These are phyloP conservation scores for Gremmenia infestans DNA, from an alignment of 2,329 filamentous ascomycete genomes.

Conservation along the genomic window DNA sequence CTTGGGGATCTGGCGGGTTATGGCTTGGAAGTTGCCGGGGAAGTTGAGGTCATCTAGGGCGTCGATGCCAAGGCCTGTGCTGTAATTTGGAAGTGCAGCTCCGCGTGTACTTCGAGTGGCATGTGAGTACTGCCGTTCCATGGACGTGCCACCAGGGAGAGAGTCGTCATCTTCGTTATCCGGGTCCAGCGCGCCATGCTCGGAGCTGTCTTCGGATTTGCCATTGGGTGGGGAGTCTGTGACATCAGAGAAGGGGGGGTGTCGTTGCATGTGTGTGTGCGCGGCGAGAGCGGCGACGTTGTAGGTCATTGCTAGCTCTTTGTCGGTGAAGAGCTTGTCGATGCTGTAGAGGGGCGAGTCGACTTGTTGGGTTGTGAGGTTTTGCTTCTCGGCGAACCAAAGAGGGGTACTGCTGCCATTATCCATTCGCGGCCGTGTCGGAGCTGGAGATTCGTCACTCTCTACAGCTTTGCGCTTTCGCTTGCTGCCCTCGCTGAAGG, in stretches of 20 bases:
- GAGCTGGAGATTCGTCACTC: slow-evolving; percentile 59
- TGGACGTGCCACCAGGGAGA: slow-evolving; percentile 46
- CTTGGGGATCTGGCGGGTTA: slow-evolving; percentile 28
- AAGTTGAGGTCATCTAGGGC: slow-evolving; percentile 55
- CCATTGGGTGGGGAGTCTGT: slow-evolving; percentile 38
- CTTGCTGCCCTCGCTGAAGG: slow-evolving; percentile 54
- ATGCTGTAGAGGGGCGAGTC: slow-evolving; percentile 57
- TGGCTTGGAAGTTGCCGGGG: slow-evolving; percentile 46
- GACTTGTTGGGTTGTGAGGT: slow-evolving; percentile 45
- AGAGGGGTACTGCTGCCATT: slow-evolving; percentile 54
- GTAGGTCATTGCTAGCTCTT: slow-evolving; percentile 62
- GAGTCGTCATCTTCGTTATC: slow-evolving; percentile 46
- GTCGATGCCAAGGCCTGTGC: slow-evolving; percentile 54
- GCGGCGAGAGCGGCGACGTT: slow-evolving; percentile 58
- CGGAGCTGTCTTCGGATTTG: slow-evolving; percentile 34
- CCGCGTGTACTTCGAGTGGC: slow-evolving; percentile 58
- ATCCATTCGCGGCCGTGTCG: slow-evolving; percentile 50
- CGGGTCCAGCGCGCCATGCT: slow-evolving; percentile 44
- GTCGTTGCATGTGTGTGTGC: slow-evolving; percentile 56
- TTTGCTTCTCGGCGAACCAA: slow-evolving; percentile 56
- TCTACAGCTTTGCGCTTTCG: slow-evolving; percentile 56
- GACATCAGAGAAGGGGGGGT: slow-evolving; percentile 31
- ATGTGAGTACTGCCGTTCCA: slow-evolving; percentile 61
- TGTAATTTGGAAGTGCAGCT: slow-evolving; percentile 41
- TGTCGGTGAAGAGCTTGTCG: slow-evolving; percentile 67